phyloP scores from a whole-genome alignment of 2,329 filamentous ascomycete genomes.

The Hypoxylon sp. region DNA sequence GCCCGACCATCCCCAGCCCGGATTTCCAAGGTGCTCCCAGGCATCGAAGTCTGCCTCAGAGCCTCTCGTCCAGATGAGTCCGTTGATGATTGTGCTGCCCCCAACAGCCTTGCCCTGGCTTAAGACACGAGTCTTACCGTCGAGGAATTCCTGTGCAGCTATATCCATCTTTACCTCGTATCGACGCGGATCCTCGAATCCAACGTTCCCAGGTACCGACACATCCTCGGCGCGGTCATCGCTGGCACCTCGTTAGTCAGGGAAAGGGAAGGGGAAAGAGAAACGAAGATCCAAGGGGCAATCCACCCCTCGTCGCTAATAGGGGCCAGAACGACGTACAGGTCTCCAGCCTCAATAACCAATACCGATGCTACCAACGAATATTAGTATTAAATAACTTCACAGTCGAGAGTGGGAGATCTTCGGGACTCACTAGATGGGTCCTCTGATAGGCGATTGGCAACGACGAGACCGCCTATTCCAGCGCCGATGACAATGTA shows the following conservation, averaged over 20 bases:
- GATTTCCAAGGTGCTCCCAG: constrained; percentile 58
- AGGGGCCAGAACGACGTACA: constrained; percentile 43
- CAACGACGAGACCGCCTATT: constrained; percentile 47
- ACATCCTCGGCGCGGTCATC: constrained; percentile 48
- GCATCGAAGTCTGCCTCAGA: constrained; percentile 57
- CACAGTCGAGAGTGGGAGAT: neutral
- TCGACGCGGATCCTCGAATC: constrained; percentile 41
- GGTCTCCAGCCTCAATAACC: constrained; percentile 47
- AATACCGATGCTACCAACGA: constrained; percentile 45
- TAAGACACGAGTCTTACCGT: constrained; percentile 53
- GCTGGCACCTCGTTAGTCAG: constrained; percentile 36
- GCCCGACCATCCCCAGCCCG: constrained; percentile 58
- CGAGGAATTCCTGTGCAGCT: constrained; percentile 50
- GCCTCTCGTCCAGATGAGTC: constrained; percentile 58
- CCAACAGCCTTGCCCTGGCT: constrained; percentile 56
- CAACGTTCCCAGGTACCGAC: constrained; percentile 46
- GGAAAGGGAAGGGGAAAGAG: neutral
- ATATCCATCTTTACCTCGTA: constrained; percentile 52
- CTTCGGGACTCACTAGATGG: constrained; percentile 32
- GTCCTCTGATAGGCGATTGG: constrained; percentile 47
- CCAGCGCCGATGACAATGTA: constrained; percentile 49
- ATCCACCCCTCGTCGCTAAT: neutral
- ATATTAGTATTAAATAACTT: constrained; percentile 24
- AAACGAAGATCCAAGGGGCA: neutral
- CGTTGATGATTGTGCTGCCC: constrained; percentile 57